A percentile compares a stretch with the other conserved stretches of the same genome.
phyloP scores from a whole-genome alignment of 208 protist genomes.

The Leishmania guyanensis region DNA sequence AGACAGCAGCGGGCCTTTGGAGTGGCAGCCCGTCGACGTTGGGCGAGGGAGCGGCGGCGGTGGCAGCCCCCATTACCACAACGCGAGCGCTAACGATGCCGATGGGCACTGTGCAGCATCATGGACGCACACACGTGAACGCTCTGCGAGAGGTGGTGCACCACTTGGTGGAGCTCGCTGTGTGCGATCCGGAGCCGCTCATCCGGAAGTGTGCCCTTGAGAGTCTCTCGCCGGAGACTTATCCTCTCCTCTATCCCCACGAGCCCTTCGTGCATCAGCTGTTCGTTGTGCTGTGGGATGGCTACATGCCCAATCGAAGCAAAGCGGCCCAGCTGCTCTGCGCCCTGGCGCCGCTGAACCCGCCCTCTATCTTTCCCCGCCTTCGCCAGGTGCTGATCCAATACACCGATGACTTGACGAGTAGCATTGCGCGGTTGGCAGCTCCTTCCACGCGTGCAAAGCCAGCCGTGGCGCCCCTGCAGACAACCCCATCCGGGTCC shows the following conservation, averaged over 20 bases:
- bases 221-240: slow-evolving; percentile 48
- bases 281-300: slow-evolving; percentile 70
- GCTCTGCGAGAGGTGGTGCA: slow-evolving; percentile 66
- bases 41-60: neutral
- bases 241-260: slow-evolving; percentile 76
- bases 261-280: slow-evolving; percentile 60
- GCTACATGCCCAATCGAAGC: slow-evolving; percentile 61
- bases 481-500: neutral
- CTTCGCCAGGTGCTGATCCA: slow-evolving; percentile 66
- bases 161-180: slow-evolving; percentile 65
- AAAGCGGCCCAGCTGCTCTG: slow-evolving; percentile 67
- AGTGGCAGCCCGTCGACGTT: neutral
- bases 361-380: slow-evolving; percentile 61
- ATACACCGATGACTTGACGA: slow-evolving; percentile 54
- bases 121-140: slow-evolving; percentile 68
- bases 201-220: slow-evolving; percentile 64
- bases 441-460: slow-evolving; percentile 5
- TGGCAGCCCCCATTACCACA: neutral
- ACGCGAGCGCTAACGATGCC: neutral
- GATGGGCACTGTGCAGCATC: slow-evolving; percentile 34
- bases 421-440: slow-evolving; percentile 5
- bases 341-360: slow-evolving; percentile 56
- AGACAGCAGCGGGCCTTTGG: neutral
- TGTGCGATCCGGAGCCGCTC: slow-evolving; percentile 67
- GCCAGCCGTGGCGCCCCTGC: slow-evolving; percentile 44